Conservation (phyloP, 1,284 basidiomycete species). For the Apiotrichum akiyoshidainum region DNA sequence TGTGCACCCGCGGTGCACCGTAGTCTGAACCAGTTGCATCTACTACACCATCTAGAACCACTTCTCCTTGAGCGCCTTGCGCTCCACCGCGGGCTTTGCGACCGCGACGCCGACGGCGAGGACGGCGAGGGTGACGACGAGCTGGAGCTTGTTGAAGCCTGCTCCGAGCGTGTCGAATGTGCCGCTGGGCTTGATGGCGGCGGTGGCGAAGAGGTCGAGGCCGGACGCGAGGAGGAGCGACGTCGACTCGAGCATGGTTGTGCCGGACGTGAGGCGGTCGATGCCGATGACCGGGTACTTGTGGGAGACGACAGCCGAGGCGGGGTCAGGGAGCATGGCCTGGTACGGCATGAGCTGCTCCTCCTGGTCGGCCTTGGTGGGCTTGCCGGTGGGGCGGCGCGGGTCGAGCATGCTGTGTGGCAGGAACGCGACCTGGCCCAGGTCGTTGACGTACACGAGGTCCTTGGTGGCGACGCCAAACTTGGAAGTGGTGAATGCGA, state of each 20-base stretch:
- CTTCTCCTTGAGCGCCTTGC: constrained; percentile 41
- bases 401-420: constrained; percentile 77
- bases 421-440: constrained; percentile 70
- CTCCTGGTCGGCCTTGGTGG: constrained; percentile 73
- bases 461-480: constrained; percentile 86
- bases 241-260: constrained; percentile 86
- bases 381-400: constrained; percentile 73
- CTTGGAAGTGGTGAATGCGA: constrained; percentile 74
- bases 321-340: constrained; percentile 68
- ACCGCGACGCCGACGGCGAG: constrained; percentile 70
- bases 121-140: constrained; percentile 75
- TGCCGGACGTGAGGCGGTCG: constrained; percentile 65
- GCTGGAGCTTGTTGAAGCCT: constrained; percentile 88
- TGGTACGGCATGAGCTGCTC: constrained; percentile 85
- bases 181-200: constrained; percentile 72
- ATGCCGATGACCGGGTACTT: constrained; percentile 62
- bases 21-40: background rate
- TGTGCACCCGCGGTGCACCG: too few species aligned
- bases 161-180: constrained; percentile 91
- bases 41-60: constrained; percentile 40
- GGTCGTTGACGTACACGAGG: constrained; percentile 73
- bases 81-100: constrained; percentile 55
- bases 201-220: constrained; percentile 79
- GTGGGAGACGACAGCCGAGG: constrained; percentile 60
- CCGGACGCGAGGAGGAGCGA: constrained; percentile 83